Base-by-base conservation (phyloP, 2,329 filamentous ascomycete species). In the Cytospora leucostoma region DNA sequence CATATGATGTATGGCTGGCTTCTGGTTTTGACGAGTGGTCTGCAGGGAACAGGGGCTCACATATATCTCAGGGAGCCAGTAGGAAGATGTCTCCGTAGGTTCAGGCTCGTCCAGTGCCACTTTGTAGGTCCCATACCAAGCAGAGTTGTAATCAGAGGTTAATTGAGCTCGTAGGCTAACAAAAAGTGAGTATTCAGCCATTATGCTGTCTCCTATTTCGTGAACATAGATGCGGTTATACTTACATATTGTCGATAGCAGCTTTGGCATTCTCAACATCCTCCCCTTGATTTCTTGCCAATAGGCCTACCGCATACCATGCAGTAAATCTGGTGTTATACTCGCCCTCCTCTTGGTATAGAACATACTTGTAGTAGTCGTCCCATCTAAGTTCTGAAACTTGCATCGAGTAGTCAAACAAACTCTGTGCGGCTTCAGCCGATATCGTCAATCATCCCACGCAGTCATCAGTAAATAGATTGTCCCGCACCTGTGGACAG, bases 281-380 rank as follows among this genome's bases (percentile, higher is more conserved):
- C 50, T 72, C 61, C 15, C 74, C 74, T 56, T 74, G 55, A 47
- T 74, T 74, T 4, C 76, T 73, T 49, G 75, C 67, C 34, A 78
- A 61, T 17, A 79, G 64, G 1, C 77, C 77, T 0, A 75, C 69
- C 3, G 75, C 68, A 55, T 79, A 78, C 77, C 77, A 79, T 0
- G 76, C 75, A 1, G 77, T 79, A 56, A 80, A 80, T 11, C 78
- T 72, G 38, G 74, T 70, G 4, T 74, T 77, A 75, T 77, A 79
- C 21, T 74, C 74, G 0, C 79, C 78, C 3, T 75, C 77, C 54
- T 79, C 75, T 12, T 72, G 71, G 57, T 79, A 80, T 65, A 69
- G 74, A 32, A 80, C 74, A 53, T 75, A 76, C 27, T 78, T 76
- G 66, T 80, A 80, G 2, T 72, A 74, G 8, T 72, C 68, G 64